These are phyloP conservation scores for Pichia sp. DNA, from an alignment of 1,139 yeast species.

Conservation along the genomic window DNA sequence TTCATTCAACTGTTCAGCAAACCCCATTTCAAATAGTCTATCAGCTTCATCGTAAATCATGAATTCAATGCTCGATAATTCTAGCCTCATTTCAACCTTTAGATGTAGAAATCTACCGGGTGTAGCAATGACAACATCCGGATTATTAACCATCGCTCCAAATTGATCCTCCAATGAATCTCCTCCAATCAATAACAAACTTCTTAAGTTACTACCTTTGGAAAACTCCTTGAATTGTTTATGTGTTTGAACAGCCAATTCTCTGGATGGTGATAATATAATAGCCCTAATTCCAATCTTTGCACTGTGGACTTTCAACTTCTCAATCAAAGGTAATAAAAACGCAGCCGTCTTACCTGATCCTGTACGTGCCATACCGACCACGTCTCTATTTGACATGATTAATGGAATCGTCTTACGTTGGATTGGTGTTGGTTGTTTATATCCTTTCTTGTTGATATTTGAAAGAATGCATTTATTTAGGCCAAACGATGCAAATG, in stretches of 20 bases:
- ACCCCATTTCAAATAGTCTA: constrained; percentile 94
- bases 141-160: constrained; percentile 84
- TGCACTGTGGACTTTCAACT: constrained; percentile 73
- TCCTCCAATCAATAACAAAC: constrained; percentile 87
- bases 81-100: constrained; percentile 90
- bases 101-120: constrained; percentile 97
- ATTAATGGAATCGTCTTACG: constrained; percentile 89
- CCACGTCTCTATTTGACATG: constrained; percentile 85
- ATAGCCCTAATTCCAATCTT: constrained; percentile 87
- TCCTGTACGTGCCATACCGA: constrained; percentile 99
- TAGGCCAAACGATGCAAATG: constrained; percentile 86
- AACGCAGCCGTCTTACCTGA: constrained; percentile 99
- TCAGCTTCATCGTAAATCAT: constrained; percentile 98
- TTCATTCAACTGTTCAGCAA: constrained; percentile 89
- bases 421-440: constrained; percentile 96
- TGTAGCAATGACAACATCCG: constrained; percentile 92
- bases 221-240: constrained; percentile 86
- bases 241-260: constrained; percentile 85
- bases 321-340: constrained; percentile 86
- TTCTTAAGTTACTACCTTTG: constrained; percentile 74
- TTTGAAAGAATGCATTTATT: constrained; percentile 65
- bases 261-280: constrained; percentile 88
- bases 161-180: constrained; percentile 96
- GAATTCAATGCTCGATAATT: constrained; percentile 74
- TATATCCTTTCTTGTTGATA: constrained; percentile 78